A percentile compares a stretch with the other conserved stretches of the same genome.
phyloP scores from a whole-genome alignment of 2,329 filamentous ascomycete species.

The Epichloe glyceriae region DNA sequence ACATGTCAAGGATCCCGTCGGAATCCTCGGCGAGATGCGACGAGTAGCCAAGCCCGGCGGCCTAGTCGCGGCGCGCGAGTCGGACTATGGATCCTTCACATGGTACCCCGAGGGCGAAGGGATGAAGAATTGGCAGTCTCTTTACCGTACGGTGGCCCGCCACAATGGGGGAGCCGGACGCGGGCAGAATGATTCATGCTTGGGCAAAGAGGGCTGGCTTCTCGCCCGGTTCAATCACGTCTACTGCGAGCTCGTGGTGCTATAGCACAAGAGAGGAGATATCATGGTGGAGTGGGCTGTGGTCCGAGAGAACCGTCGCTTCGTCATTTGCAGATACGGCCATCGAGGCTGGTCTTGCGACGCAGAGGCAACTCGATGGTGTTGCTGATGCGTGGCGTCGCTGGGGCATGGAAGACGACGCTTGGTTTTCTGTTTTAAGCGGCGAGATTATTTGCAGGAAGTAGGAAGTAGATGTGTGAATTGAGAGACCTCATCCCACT shows the following conservation, averaged over 20 bases:
- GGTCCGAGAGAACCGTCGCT: conserved; percentile 11
- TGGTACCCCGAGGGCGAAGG: conserved; percentile 13
- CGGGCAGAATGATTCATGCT: conserved; percentile 11
- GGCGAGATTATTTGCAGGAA: conserved; percentile 5
- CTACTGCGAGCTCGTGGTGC: conserved; percentile 12
- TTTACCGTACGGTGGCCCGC: conserved; percentile 9
- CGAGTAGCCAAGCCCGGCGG: conserved; percentile 28
- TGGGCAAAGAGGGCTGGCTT: conserved; percentile 13
- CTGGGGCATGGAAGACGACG: conserved; percentile 8
- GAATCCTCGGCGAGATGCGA: conserved; percentile 25
- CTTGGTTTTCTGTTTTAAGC: conserved; percentile 4
- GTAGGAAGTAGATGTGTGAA: not conserved
- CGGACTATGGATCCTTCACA: conserved; percentile 9
- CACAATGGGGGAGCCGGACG: conserved; percentile 12
- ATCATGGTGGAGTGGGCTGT: conserved; percentile 12
- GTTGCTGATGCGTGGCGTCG: conserved; percentile 3
- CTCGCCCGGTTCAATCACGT: conserved; percentile 4
- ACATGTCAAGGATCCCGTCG: conserved; percentile 23
- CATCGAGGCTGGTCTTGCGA: conserved; percentile 4
- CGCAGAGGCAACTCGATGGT: not conserved
- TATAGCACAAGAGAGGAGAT: conserved; percentile 11
- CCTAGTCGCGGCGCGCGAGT: conserved; percentile 21
- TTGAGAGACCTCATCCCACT: no score
- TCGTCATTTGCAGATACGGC: conserved; percentile 4
- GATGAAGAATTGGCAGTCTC: conserved; percentile 9